These are phyloP conservation scores for Stephania yunnanensis DNA, from an alignment of 164 flowering plant species.

Conservation along the genomic window DNA sequence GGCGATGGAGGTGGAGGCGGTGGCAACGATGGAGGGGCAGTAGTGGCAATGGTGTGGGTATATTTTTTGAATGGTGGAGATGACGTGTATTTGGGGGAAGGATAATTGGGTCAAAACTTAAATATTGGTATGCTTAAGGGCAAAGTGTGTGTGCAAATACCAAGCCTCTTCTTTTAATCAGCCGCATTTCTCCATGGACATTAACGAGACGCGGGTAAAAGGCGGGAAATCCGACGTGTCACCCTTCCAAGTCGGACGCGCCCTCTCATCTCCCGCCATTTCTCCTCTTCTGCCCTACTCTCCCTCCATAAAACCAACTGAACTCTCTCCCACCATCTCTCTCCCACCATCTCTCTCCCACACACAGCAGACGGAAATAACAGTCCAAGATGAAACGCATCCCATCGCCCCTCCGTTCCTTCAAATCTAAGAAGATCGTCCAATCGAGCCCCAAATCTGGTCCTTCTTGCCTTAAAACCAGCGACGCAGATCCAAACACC, in stretches of 20 bases:
- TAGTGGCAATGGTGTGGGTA: no score
- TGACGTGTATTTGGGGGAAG: no score
- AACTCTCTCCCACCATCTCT: background rate
- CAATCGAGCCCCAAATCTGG: conserved; percentile 9
- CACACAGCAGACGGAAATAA: background rate
- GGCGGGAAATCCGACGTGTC: background rate
- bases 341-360: background rate
- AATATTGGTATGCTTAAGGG: no score
- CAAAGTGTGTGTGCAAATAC: no score
- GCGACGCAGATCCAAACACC: conserved; percentile 22
- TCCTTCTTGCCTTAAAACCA: background rate
- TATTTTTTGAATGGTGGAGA: no score
- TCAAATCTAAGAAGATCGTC: conserved; percentile 30
- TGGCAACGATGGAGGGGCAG: no score
- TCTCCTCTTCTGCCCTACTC: background rate
- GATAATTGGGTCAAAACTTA: no score
- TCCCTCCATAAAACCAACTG: background rate
- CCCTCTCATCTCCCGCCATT: background rate
- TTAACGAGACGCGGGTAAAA: background rate
- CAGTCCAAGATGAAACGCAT: conserved; percentile 7
- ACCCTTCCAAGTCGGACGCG: background rate
- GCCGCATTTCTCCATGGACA: no score
- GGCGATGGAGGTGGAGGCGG: no score
- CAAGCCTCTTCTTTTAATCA: no score
- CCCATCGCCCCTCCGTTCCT: conserved; percentile 14